Evolutionary conservation across 2,329 filamentous ascomycete genomes (phyloP).

Genomic region (Raffaelea ambrosiae): DNA sequence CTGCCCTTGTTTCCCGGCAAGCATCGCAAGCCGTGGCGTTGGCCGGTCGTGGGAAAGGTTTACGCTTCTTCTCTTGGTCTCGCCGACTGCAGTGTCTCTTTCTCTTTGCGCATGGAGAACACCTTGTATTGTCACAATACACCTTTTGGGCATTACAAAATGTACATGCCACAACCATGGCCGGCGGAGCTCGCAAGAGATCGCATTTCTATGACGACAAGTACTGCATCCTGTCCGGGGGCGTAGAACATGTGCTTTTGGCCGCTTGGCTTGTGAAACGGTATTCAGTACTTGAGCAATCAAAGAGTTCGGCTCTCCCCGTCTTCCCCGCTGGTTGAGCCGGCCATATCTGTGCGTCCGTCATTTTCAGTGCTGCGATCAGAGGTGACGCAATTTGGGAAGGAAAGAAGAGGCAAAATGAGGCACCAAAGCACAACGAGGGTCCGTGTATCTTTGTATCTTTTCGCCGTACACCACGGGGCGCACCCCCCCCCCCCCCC

Average conservation of each 20-base stretch:
- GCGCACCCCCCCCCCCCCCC: too few species aligned
- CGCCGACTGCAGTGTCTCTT: constrained; percentile 5
- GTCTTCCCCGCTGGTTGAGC: neutral
- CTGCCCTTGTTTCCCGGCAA: constrained; percentile 9
- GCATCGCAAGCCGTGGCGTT: constrained; percentile 9
- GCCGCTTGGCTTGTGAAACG: too few species aligned
- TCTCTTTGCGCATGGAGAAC: constrained; percentile 4
- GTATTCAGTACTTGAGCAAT: too few species aligned
- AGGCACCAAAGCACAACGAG: too few species aligned
- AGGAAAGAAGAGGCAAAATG: too few species aligned
- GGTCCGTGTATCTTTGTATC: too few species aligned
- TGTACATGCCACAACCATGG: too few species aligned
- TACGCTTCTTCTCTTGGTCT: neutral
- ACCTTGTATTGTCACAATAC: constrained; percentile 9
- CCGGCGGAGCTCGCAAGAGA: neutral
- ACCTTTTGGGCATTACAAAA: neutral
- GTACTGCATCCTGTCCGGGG: constrained; percentile 4
- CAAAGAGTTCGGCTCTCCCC: neutral
- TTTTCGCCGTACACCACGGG: too few species aligned
- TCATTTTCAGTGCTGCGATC: neutral
- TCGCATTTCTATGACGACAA: neutral
- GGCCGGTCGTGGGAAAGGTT: neutral
- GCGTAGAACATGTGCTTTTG: neutral
- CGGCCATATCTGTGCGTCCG: too few species aligned
- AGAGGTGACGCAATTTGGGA: too few species aligned